These are phyloP conservation scores for Coemansia asiatica DNA, from an alignment of 192 early-diverging fungal genomes.

Conservation along the genomic window DNA sequence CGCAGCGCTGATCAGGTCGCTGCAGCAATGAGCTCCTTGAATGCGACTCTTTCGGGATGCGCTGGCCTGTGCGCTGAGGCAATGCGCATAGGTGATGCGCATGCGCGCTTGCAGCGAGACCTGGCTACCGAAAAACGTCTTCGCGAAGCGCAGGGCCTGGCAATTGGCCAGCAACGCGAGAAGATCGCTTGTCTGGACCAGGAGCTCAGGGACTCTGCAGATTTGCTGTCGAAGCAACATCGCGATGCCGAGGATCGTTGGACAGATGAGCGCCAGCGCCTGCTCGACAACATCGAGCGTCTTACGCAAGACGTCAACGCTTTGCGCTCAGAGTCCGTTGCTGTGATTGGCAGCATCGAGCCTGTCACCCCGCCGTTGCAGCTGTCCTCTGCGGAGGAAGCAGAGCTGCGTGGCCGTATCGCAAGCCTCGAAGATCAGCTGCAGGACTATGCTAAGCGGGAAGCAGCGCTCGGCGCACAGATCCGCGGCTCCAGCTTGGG, in stretches of 20 bases:
- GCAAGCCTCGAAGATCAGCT: slow-evolving; percentile 12
- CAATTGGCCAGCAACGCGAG: slow-evolving; percentile 53
- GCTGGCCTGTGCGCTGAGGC: slow-evolving; percentile 27
- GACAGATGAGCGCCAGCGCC: slow-evolving; percentile 46
- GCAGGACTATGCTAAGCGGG: slow-evolving; percentile 14
- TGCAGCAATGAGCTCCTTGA: slow-evolving; percentile 33
- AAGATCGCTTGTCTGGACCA: slow-evolving; percentile 37
- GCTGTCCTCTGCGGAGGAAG: neutral
- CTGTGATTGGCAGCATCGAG: slow-evolving; percentile 41
- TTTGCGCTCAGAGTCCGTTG: slow-evolving; percentile 13
- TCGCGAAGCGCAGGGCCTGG: slow-evolving; percentile 50
- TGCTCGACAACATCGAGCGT: slow-evolving; percentile 51
- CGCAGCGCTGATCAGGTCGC: slow-evolving; percentile 18
- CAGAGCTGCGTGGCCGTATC: neutral
- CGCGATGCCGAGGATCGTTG: slow-evolving; percentile 25
- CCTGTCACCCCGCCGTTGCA: neutral
- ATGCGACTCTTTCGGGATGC: slow-evolving; percentile 23
- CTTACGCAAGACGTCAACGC: slow-evolving; percentile 31
- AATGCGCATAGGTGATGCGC: slow-evolving; percentile 20
- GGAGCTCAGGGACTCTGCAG: slow-evolving; percentile 34
- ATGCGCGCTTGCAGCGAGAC: slow-evolving; percentile 30
- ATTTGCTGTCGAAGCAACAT: slow-evolving; percentile 23
- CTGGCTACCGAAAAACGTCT: slow-evolving; percentile 46
- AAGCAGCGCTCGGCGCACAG: slow-evolving; percentile 6
- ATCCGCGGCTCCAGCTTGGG: neutral